Evolutionary conservation across 768 basidiomycete species (phyloP).

Genomic region (Glaciozyma martinii): DNA sequence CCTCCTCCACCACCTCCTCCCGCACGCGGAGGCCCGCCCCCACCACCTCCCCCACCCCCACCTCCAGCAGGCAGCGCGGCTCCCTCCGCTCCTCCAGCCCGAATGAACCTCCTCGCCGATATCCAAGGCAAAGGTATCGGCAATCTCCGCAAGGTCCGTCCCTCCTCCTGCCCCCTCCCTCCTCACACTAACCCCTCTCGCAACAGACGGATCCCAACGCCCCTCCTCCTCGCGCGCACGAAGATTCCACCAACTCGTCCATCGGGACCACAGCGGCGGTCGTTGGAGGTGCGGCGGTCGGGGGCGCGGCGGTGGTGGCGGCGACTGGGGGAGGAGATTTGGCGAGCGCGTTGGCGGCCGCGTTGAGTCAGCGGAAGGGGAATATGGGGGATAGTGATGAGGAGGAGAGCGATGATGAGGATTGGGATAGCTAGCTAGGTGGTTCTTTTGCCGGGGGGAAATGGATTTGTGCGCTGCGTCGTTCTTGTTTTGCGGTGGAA

Average conservation of each 20-base stretch:
- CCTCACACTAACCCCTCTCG: not conserved
- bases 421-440: slow-evolving; percentile 25
- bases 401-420: slow-evolving; percentile 63
- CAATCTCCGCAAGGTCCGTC: slow-evolving; percentile 52
- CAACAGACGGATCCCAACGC: not conserved
- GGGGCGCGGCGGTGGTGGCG: slow-evolving; percentile 2
- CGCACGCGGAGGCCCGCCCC: not conserved
- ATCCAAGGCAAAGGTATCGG: slow-evolving; percentile 75
- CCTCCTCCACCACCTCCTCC: slow-evolving; percentile 10
- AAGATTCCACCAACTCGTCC: not conserved
- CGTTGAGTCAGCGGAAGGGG: slow-evolving; percentile 72
- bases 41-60: slow-evolving; percentile 37
- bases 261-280: not conserved
- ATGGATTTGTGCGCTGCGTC: no score
- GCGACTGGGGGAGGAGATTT: slow-evolving; percentile 56
- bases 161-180: not conserved
- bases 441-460: no score
- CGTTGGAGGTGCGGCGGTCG: slow-evolving; percentile 2
- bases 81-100: slow-evolving; percentile 49
- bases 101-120: slow-evolving; percentile 60
- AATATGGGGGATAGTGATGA: slow-evolving; percentile 74
- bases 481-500: no score
- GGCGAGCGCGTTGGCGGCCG: slow-evolving; percentile 73
- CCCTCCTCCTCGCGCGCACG: slow-evolving; percentile 7
- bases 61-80: slow-evolving; percentile 34